These are phyloP conservation scores for Sporothrix luriei DNA, from an alignment of 2,329 filamentous ascomycete species.

Conservation along the genomic window DNA sequence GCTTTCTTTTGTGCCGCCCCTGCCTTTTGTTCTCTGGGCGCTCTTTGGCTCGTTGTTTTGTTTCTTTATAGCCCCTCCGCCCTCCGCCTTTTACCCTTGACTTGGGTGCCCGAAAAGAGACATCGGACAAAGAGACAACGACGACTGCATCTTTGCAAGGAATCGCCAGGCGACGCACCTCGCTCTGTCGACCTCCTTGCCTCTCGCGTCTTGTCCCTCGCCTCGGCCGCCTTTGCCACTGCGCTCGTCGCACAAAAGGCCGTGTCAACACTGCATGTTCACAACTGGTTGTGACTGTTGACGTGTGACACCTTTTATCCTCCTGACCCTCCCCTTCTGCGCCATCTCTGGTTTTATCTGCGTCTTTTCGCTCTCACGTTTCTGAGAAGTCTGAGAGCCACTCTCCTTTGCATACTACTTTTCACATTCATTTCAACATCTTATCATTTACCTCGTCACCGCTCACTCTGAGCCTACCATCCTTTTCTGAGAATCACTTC, in stretches of 20 bases:
- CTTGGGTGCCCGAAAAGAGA: constrained; percentile 23
- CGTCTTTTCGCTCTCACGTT: background rate
- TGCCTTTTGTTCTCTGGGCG: constrained; percentile 8
- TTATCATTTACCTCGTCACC: constrained; percentile 14
- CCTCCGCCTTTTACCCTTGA: constrained; percentile 22
- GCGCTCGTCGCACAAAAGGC: constrained; percentile 20
- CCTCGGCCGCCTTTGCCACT: constrained; percentile 4
- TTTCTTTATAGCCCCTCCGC: constrained; percentile 17
- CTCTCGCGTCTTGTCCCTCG: constrained; percentile 16
- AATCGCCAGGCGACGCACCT: constrained; percentile 13
- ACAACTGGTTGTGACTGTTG: constrained; percentile 36
- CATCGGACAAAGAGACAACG: constrained; percentile 30
- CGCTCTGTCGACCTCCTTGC: constrained; percentile 7
- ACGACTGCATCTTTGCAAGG: constrained; percentile 14
- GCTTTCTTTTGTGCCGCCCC: constrained; percentile 21
- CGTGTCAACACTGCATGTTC: constrained; percentile 23
- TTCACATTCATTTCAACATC: constrained; percentile 17
- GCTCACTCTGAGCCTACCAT: constrained; percentile 8
- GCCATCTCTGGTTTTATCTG: constrained; percentile 2
- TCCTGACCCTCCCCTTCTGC: background rate
- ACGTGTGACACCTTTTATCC: constrained; percentile 15
- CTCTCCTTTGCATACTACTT: constrained; percentile 1
- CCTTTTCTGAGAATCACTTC: constrained; percentile 24
- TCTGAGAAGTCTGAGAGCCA: background rate
- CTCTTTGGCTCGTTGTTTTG: constrained; percentile 22